Conservation (phyloP, 1,139 yeast genomes). For the Diutina ranongensis region DNA sequence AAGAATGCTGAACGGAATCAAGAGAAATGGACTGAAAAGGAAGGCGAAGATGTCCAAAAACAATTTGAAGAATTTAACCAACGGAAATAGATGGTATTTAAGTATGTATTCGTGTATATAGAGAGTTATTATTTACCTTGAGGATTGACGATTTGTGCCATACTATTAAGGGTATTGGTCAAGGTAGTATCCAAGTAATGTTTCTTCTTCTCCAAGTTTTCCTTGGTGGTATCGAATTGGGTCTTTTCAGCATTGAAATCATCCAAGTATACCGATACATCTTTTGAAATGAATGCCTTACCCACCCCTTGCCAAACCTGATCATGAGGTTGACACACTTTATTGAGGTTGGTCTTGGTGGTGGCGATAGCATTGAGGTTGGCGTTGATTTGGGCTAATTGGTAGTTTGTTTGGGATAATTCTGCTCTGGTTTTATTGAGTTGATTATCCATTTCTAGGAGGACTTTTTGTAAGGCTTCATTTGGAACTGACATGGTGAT, state of each 20-base stretch:
- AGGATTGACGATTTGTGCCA: slow-evolving; percentile 35
- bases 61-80: slow-evolving; percentile 2
- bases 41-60: neutral
- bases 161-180: slow-evolving; percentile 56
- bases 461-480: slow-evolving; percentile 40
- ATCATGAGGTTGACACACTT: slow-evolving; percentile 27
- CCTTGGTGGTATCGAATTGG: slow-evolving; percentile 45
- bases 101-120: neutral
- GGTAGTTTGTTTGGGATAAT: slow-evolving; percentile 49
- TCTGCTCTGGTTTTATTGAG: slow-evolving; percentile 52
- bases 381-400: slow-evolving; percentile 43
- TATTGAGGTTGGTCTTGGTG: slow-evolving; percentile 42
- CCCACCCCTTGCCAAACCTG: slow-evolving; percentile 82
- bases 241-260: slow-evolving; percentile 41
- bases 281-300: slow-evolving; percentile 47
- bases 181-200: slow-evolving; percentile 66
- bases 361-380: slow-evolving; percentile 46
- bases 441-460: slow-evolving; percentile 56
- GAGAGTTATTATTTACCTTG: neutral
- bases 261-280: slow-evolving; percentile 33
- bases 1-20: slow-evolving; percentile 2
- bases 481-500: slow-evolving; percentile 24
- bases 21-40: slow-evolving; percentile 4
- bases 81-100: neutral
- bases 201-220: slow-evolving; percentile 56